Base-by-base conservation (phyloP, 345 rosid species). In the Eucalyptus viminalis region DNA sequence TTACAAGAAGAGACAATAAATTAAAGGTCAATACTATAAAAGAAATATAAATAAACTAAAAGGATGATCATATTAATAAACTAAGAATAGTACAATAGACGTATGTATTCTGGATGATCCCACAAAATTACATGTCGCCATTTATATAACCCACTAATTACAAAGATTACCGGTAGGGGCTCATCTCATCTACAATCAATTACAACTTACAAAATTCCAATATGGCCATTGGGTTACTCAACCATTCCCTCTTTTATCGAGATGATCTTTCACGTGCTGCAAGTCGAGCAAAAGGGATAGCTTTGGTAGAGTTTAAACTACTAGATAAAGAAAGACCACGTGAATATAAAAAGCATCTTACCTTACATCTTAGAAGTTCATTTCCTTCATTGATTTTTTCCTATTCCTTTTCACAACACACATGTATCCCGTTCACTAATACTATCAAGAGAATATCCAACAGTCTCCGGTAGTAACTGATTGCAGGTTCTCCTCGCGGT, bases 141-240 rank as follows among this genome's bases (percentile, higher is more conserved):
- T 56, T 24, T 24, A 56, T 24, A 9, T 56, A 56, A 56, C 14
- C 29, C 62, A 10, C 62, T 24, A 24, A 56, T 24, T 56, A 56
- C 6, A 56, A 56, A 56, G 29, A 24, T 56, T 56, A 56, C 27
- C 0, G 0, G 3, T 56, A 22, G 62, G 27, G 0, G 14, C 13
- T 56, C 29, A 24, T 24, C 62, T 10, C 29, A 56, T 56, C 29
- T 17, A 56, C 12, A 56, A 24, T 19, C 62, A 24, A 22, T 56
- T 24, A 56, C 13, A 56, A 56, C 29, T 24, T 24, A 22, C 62
- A 22, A 9, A 56, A 13, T 9, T 24, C 5, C 29, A 4, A 24
- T 24, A 56, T 56, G 3, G 6, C 29, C 6, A 22, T 56, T 56
- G 13, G 62, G 13, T 56, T 56, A 56, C 6, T 56, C 3, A 24